Percentiles rank a stretch among this genome's conserved stretches.
phyloP scores from a whole-genome alignment of 2,329 filamentous ascomycete species.

The Fusarium siculi region DNA sequence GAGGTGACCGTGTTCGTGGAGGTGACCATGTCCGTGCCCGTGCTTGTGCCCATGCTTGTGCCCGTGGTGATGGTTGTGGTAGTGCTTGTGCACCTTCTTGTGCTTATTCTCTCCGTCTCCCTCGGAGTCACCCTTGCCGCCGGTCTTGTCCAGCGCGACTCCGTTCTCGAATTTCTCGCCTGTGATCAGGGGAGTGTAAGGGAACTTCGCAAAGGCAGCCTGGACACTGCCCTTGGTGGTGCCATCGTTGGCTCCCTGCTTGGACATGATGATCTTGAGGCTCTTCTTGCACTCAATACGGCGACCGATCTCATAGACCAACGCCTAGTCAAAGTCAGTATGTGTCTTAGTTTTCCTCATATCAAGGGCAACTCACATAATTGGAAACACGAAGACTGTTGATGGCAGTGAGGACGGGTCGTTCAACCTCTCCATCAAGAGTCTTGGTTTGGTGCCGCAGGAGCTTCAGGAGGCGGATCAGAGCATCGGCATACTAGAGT shows the following conservation, averaged over 20 bases:
- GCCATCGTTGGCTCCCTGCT: constrained; percentile 46
- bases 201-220: constrained; percentile 42
- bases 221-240: constrained; percentile 43
- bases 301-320: constrained; percentile 44
- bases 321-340: constrained; percentile 29
- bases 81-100: constrained; percentile 11
- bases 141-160: not conserved
- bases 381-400: constrained; percentile 46
- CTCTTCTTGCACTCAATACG: constrained; percentile 42
- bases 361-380: constrained; percentile 19
- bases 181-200: constrained; percentile 43
- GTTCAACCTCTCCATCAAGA: constrained; percentile 44
- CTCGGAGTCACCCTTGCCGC: not conserved
- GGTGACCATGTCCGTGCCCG: constrained; percentile 1
- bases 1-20: not conserved
- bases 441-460: constrained; percentile 40
- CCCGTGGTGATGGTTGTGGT: not conserved
- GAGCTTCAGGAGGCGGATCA: constrained; percentile 42
- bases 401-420: constrained; percentile 43
- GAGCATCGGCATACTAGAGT: constrained; percentile 43
- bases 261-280: constrained; percentile 42
- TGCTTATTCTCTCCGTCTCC: constrained; percentile 7
- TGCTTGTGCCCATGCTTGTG: constrained; percentile 7
- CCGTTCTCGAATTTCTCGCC: constrained; percentile 45
- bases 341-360: not conserved